Base-by-base conservation (phyloP, 2,329 filamentous ascomycete species). In the Penicillium sp. region DNA sequence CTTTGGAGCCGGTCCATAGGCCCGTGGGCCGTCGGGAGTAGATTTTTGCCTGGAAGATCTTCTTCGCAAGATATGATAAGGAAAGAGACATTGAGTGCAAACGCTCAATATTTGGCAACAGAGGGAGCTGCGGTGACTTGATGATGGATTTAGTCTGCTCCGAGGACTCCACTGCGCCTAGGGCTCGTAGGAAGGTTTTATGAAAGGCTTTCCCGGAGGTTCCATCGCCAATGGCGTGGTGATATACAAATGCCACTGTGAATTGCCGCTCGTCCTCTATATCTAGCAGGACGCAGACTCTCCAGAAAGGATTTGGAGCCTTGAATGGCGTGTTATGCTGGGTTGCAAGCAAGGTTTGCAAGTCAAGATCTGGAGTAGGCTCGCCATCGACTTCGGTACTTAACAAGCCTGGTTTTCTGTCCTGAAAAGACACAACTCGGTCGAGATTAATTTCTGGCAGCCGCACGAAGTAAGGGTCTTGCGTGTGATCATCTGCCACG, bases 151-250 rank as follows among this genome's bases (percentile, higher is more conserved):
- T 60, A 21, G 54, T 56, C 33, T 60, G 59, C 3, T 48, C 48
- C 2, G 49, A n/a, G 50, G 52, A 33, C 45, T 51, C 2, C 8
- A 22, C 10, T 34, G 53, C 24, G 31, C 62, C 53, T 12, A 77
- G 52, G 4, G 69, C 70, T 5, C 58, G 54, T 4, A 70, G 63
- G 33, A 77, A 72, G 0, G 65, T 61, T 8, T 63, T 57, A 48
- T 77, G 75, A 52, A 77, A 77, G 0, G 70, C 63, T 26, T 73
- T 65, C 0, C 70, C 72, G 0, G 72, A 74, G 8, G 60, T 61
- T 2, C 75, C 74, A 54, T 78, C 75, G 3, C 69, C 70, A 43
- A 77, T 62, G 2, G 69, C 71, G 61, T 77, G 75, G 49, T 78
- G 75, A 53, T 66, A 75, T 9, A 76, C 62, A 59, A 75, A 77